A percentile compares a stretch with the other conserved stretches of the same genome.
Conservation (phyloP, 331 rosid species). For the Spiraea crenata region DNA sequence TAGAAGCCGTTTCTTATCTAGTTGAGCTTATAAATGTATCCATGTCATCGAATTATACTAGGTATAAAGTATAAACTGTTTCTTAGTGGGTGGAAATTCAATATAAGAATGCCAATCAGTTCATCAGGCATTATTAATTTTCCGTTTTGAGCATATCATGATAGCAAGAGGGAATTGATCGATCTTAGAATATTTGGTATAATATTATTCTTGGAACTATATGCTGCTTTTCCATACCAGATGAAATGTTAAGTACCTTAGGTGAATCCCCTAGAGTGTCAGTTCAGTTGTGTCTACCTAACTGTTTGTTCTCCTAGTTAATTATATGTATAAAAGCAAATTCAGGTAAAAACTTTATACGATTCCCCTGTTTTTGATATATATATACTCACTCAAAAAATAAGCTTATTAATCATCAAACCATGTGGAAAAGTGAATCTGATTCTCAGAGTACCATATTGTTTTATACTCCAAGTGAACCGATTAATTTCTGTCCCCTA, state of each 20-base stretch:
- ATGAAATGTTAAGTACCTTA: too few relatives aligned
- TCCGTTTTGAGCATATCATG: not conserved
- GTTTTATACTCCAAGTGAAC: not conserved
- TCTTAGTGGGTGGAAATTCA: not conserved
- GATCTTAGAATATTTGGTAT: too few relatives aligned
- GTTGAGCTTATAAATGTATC: not conserved
- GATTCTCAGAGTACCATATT: conserved; percentile 36
- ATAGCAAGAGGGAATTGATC: too few relatives aligned
- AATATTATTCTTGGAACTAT: not conserved
- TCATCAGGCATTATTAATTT: not conserved
- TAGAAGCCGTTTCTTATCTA: too few relatives aligned
- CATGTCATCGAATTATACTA: conserved; percentile 7
- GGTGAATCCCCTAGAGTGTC: too few relatives aligned
- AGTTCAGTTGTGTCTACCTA: too few relatives aligned
- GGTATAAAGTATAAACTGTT: conserved; percentile 17
- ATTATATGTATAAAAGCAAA: too few relatives aligned
- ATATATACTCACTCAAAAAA: too few relatives aligned
- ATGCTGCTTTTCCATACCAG: not conserved
- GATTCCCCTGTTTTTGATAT: too few relatives aligned
- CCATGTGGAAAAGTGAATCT: conserved; percentile 8
- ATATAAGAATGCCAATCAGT: not conserved
- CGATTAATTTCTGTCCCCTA: not conserved
- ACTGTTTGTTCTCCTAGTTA: too few relatives aligned
- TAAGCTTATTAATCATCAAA: too few relatives aligned
- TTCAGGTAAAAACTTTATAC: too few relatives aligned